phyloP scores from a whole-genome alignment of 176 grass and related monocot species.

The Luzula sylvatica region DNA sequence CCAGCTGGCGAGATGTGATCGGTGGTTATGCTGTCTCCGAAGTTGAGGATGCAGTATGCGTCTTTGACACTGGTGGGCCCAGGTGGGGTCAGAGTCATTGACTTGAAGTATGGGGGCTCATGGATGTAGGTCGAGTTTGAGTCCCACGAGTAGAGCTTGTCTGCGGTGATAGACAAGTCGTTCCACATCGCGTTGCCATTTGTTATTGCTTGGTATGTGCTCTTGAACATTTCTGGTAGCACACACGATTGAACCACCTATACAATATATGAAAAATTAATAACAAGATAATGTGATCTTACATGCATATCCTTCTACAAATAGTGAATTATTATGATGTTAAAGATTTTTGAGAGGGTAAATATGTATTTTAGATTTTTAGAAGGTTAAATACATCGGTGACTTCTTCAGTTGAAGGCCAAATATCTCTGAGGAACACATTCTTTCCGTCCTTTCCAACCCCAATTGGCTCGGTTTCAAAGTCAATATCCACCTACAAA shows the following conservation, averaged over 20 bases:
- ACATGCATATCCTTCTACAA: too few species aligned
- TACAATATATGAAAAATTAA: background rate
- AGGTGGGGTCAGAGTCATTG: constrained; percentile 79
- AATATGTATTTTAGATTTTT: too few species aligned
- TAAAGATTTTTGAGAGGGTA: too few species aligned
- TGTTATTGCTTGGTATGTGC: constrained; percentile 75
- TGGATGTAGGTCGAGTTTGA: constrained; percentile 81
- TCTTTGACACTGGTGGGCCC: constrained; percentile 58
- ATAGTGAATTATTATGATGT: too few species aligned
- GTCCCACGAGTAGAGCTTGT: constrained; percentile 76
- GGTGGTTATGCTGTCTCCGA: constrained; percentile 85
- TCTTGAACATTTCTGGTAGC: constrained; percentile 87
- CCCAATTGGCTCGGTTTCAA: constrained; percentile 94
- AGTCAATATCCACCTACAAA: constrained; percentile 94
- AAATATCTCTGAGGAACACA: constrained; percentile 88
- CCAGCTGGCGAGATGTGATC: constrained; percentile 94
- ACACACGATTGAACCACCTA: constrained; percentile 83
- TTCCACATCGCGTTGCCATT: constrained; percentile 97
- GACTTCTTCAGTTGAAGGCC: constrained; percentile 96
- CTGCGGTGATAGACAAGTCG: constrained; percentile 56
- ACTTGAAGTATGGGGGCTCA: constrained; percentile 80
- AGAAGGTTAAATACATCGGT: constrained; percentile 39
- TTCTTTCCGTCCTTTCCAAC: constrained; percentile 71
- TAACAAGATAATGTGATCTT: too few species aligned
- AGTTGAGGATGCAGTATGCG: constrained; percentile 79